phyloP scores from a whole-genome alignment of 2,329 filamentous ascomycete genomes.

The Tolypocladium guangdongense region DNA sequence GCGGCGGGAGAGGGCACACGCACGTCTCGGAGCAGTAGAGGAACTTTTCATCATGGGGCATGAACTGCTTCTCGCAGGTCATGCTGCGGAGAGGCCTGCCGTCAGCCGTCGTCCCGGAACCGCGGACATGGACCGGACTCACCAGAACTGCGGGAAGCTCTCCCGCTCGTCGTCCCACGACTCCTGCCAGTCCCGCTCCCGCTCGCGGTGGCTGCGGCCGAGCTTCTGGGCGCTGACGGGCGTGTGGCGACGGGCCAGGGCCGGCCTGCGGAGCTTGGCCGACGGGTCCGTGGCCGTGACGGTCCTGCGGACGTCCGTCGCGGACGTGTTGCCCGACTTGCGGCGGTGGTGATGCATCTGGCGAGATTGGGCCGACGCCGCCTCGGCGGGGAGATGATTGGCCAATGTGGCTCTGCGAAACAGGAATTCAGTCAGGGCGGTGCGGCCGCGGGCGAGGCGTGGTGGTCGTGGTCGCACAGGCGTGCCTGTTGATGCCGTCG shows the following conservation, averaged over 20 bases:
- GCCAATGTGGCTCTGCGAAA: conserved; percentile 1
- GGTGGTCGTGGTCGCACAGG: neutral
- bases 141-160: conserved; percentile 57
- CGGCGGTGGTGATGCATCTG: conserved; percentile 43
- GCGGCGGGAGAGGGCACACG: conserved; percentile 17
- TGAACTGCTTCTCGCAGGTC: conserved; percentile 57
- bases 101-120: too few species aligned
- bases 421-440: neutral
- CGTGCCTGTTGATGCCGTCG: neutral
- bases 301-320: conserved; percentile 44
- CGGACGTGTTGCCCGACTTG: conserved; percentile 45
- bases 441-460: neutral
- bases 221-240: conserved; percentile 32
- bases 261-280: conserved; percentile 36
- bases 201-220: conserved; percentile 38
- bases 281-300: conserved; percentile 31
- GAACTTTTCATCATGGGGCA: conserved; percentile 43
- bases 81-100: conserved; percentile 41
- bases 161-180: conserved; percentile 48
- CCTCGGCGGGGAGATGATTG: conserved; percentile 1
- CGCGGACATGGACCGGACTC: too few species aligned
- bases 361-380: neutral
- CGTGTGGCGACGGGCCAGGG: conserved; percentile 32
- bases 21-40: conserved; percentile 55
- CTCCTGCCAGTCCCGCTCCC: conserved; percentile 39